Evolutionary conservation across 2,329 filamentous ascomycete genomes (phyloP), one percentile per base, ranked within the genome.

Genomic region (Colletotrichum sansevieriae): DNA sequence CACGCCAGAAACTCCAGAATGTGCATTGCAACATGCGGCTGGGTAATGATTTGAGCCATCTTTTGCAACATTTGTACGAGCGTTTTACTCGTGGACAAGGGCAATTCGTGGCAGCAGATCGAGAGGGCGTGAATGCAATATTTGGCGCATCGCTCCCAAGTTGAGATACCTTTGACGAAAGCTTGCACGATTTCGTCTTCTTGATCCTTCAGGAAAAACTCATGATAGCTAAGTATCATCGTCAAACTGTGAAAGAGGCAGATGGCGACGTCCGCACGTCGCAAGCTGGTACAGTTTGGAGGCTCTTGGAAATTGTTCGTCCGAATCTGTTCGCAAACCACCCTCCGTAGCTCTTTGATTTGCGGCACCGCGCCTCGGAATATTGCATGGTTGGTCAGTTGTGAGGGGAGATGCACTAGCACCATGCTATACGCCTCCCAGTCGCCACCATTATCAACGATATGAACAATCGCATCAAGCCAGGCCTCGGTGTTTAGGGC

Each of bases 391-490:
- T 99, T 99, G 78, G 91, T 92, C 22, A 99, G 84, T 74, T 98
- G 95, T 33, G 93, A 91, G 1, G 94, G 92, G 10, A 98, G 83
- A 77, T 97, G 93, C 6, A 94, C 92, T 35, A 99, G 83, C 18
- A 95, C 87, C 76, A 95, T 98, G 78, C 93, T 95, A 83, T 97
- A 97, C 1, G 97, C 84, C 76, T 98, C 94, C 95, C 95, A 98
- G 70, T 96, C 91, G 55, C 91, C 92, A 63, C 90, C 86, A 72
- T 92, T 89, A 20, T 72, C 70, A 49, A 97, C 81, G n/a, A 96
- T 82, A n/a, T 85, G 84, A 29, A 93, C 87, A 43, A 97, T 84
- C 11, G 90, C 85, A 71, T 95, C 92, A n/a, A 97, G 84, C 92
- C 94, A 97, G 46, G 85, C 79, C 13, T 85, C 84, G 54, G 91